phyloP scores from a whole-genome alignment of 1,139 yeast genomes.

The Saccharomycopsis hybrid region DNA sequence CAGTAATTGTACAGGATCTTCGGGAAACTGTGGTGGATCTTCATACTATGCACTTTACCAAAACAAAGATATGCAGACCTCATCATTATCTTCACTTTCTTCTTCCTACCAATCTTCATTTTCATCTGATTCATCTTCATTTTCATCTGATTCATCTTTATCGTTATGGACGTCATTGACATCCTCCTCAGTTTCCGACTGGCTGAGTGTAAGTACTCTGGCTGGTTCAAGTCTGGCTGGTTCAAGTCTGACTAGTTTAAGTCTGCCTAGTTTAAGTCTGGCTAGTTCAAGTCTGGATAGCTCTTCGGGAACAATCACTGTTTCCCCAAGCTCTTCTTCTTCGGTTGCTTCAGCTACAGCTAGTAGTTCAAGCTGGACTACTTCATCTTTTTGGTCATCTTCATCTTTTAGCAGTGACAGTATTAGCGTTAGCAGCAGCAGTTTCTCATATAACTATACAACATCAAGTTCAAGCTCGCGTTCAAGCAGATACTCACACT shows the following conservation, averaged over 20 bases:
- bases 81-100: slow-evolving; percentile 10
- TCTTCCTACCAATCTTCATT: slow-evolving; percentile 10
- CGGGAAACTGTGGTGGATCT: slow-evolving; percentile 51
- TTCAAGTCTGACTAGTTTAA: slow-evolving; percentile 7
- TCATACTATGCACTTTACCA: slow-evolving; percentile 37
- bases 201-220: not conserved
- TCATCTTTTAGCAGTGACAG: too few relatives aligned
- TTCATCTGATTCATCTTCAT: slow-evolving; percentile 8
- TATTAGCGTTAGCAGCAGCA: too few relatives aligned
- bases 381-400: too few relatives aligned
- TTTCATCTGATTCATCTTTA: too few relatives aligned
- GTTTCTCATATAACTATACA: not conserved
- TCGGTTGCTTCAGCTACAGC: too few relatives aligned
- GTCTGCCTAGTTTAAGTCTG: slow-evolving; percentile 9
- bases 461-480: not conserved
- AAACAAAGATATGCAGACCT: slow-evolving; percentile 18
- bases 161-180: too few relatives aligned
- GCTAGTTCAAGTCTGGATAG: not conserved
- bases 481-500: slow-evolving; percentile 2
- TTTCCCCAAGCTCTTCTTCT: too few relatives aligned
- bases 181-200: slow-evolving; percentile 1
- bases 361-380: too few relatives aligned
- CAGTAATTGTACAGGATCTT: slow-evolving; percentile 46
- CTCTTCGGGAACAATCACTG: not conserved
- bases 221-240: not conserved